phyloP scores from a whole-genome alignment of 225 moss, liverwort and hornwort genomes.

The Bryum argenteum region DNA sequence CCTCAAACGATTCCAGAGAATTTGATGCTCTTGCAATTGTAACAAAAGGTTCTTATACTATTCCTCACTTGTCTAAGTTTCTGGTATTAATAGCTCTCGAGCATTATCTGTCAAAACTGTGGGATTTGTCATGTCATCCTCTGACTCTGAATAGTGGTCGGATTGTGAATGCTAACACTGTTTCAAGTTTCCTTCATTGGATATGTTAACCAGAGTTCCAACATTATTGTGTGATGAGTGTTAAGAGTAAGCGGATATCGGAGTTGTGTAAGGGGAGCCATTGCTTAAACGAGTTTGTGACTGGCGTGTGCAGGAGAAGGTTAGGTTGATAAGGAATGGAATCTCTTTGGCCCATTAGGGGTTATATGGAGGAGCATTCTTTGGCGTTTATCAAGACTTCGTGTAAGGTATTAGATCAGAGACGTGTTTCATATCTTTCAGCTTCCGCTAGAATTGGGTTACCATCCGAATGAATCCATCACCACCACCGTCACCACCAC shows the following conservation, averaged over 20 bases:
- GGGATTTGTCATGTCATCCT: background rate
- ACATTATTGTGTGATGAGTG: too few relatives aligned
- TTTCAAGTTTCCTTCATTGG: background rate
- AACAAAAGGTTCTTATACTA: constrained; percentile 50
- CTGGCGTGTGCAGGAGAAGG: constrained; percentile 44
- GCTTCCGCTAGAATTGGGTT: constrained; percentile 39
- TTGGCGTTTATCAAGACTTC: constrained; percentile 50
- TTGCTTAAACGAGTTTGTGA: background rate
- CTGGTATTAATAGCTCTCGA: background rate
- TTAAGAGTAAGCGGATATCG: too few relatives aligned
- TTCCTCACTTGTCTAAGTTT: background rate
- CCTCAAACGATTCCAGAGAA: constrained; percentile 78
- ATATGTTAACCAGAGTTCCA: background rate
- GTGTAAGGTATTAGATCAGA: constrained; percentile 49
- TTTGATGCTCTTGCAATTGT: constrained; percentile 68
- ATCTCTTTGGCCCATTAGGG: constrained; percentile 64
- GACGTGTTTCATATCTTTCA: constrained; percentile 52
- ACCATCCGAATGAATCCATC: constrained; percentile 9
- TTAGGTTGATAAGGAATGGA: constrained; percentile 59
- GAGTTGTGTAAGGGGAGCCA: too few relatives aligned
- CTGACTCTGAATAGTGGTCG: background rate
- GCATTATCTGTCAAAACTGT: background rate
- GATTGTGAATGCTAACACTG: too few relatives aligned
- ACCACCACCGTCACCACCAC: constrained; percentile 19
- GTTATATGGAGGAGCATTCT: constrained; percentile 68